Conservation (phyloP, 257 asterid genomes). For the Gynochthodes officinalis region DNA sequence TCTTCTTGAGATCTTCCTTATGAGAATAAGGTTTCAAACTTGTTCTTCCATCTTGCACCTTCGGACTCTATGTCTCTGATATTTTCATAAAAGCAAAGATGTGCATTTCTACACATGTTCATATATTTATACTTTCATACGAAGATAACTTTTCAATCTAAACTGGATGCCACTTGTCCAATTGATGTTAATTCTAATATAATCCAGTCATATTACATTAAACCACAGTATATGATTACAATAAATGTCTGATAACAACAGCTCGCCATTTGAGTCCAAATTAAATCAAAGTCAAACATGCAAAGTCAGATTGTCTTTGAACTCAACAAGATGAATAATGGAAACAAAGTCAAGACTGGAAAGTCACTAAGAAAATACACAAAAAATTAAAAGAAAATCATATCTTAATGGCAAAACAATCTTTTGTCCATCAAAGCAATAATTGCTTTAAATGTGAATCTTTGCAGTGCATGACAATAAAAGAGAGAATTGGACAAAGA, state of each 20-base stretch:
- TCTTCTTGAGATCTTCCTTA: not conserved
- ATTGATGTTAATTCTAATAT: not conserved
- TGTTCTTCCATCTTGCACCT: not conserved
- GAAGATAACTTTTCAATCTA: not conserved
- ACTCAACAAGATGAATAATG: not conserved
- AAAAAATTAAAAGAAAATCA: not conserved
- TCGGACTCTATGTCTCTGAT: not conserved
- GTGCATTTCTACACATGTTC: not conserved
- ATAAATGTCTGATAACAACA: not conserved
- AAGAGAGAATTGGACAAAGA: not conserved
- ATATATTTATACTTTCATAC: not conserved
- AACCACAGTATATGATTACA: not conserved
- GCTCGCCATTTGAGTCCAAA: not conserved
- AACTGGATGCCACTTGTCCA: not conserved
- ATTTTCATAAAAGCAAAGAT: not conserved
- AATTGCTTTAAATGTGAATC: not conserved
- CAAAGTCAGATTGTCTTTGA: not conserved
- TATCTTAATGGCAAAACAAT: not conserved
- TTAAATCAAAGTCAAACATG: too few species aligned
- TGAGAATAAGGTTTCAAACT: not conserved
- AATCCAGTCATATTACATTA: not conserved
- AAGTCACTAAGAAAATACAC: not conserved
- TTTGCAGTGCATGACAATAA: not conserved
- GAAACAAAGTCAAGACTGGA: too few species aligned
- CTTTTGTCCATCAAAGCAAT: too few species aligned